These are phyloP conservation scores for Starmerella kuoi DNA, from an alignment of 805 yeast species.

Conservation along the genomic window DNA sequence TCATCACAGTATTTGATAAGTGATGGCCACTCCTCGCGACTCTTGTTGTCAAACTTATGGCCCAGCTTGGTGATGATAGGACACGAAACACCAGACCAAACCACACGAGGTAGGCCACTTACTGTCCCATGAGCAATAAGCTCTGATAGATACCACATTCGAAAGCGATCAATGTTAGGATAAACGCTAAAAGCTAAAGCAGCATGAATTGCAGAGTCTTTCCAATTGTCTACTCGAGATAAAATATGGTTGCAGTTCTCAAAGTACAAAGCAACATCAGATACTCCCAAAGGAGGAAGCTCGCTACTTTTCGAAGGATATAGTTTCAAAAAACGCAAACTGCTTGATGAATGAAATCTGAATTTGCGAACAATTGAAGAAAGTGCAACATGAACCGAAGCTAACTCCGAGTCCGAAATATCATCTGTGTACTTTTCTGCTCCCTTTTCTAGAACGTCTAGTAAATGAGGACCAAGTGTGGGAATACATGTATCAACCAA, in stretches of 20 bases:
- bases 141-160: conserved; percentile 7
- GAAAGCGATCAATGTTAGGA: background rate
- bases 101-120: conserved; percentile 1
- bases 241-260: background rate
- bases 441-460: background rate
- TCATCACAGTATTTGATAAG: background rate
- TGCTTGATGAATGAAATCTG: background rate
- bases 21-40: background rate
- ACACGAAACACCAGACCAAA: background rate
- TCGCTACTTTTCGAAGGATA: background rate
- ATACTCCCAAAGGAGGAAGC: background rate
- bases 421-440: background rate
- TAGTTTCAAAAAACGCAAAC: background rate
- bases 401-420: background rate
- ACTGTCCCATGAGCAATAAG: conserved; percentile 7
- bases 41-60: background rate
- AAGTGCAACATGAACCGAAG: conserved; percentile 3
- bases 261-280: conserved; percentile 4
- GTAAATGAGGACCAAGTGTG: background rate
- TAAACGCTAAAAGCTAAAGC: conserved; percentile 8
- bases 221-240: conserved; percentile 2
- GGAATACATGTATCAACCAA: conserved; percentile 1
- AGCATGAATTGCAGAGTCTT: conserved; percentile 9
- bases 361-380: conserved; percentile 1
- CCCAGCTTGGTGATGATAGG: conserved; percentile 1